Base-by-base conservation (phyloP, 2,329 filamentous ascomycete genomes). In the Plectosphaerella cucumerina region DNA sequence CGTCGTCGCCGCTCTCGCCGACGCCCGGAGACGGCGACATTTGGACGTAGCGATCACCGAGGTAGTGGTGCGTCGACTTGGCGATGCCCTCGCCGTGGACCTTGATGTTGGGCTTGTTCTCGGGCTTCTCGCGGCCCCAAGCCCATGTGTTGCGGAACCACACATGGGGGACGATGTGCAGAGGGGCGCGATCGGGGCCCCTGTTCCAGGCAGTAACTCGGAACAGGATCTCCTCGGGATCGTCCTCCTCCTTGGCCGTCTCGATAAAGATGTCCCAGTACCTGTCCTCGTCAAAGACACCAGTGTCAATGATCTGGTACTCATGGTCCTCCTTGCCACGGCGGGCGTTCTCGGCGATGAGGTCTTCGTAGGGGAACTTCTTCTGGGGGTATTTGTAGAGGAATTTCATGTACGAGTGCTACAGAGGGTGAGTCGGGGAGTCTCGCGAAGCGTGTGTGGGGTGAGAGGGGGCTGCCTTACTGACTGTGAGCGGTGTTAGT, bases 251-350 rank as follows among this genome's bases (percentile, higher is more conserved):
- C 71, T 97, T 97, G 52, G 92, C 93, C 6, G 89, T 95, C 72
- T 97, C 93, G 57, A 97, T 97, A 65, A 92, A 88, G 60, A 97
- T 96, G 66, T 97, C 93, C 89, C 92, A 97, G 73, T 97, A 97
- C 57, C 86, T 78, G 70, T 96, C 82, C 46, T 97, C 89, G 46
- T 94, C 83, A 65, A 97, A 97, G 48, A 87, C 77, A 41, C 87
- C 90, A 0, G 92, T 96, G 66, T 97, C 93, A 50, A 91, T 78
- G 50, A 97, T 82, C 67, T 97, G 93, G 71, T 96, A 97, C 66
- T 97, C 93, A 45, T 82, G 82, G 56, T 97, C 92, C 60, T 84
- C 67, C 67, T 86, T 89, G 50, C 80, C 79, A 57, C 92, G 83
- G 58, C 78, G 82, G 42, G 85, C 91, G 65, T 96, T 97, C 64